A percentile compares a stretch with the other conserved stretches of the same genome.
phyloP scores from a whole-genome alignment of 2,329 filamentous ascomycete genomes.

The Onygenales sp. region DNA sequence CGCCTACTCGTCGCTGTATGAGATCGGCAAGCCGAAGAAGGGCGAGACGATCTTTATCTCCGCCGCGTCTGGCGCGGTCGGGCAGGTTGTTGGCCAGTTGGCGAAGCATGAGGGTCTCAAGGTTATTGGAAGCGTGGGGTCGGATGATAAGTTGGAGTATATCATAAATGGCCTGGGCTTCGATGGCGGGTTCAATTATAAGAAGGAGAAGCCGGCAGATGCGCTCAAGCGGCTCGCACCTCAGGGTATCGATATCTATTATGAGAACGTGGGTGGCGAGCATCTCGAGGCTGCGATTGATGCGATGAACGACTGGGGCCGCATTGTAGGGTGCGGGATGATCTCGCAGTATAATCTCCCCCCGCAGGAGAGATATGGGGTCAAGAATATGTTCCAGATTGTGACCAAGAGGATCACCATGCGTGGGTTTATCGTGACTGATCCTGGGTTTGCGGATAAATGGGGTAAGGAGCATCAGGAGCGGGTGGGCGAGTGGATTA shows the following conservation, averaged over 20 bases:
- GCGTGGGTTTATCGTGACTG: slow-evolving; percentile 65
- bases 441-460: slow-evolving; percentile 55
- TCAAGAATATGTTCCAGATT: slow-evolving; percentile 56
- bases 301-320: slow-evolving; percentile 54
- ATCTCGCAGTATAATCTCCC: slow-evolving; percentile 67
- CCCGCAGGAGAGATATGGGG: slow-evolving; percentile 49
- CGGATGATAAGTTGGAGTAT: slow-evolving; percentile 69
- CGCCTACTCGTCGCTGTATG: slow-evolving; percentile 64
- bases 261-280: slow-evolving; percentile 70
- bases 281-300: slow-evolving; percentile 60
- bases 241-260: slow-evolving; percentile 73
- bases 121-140: slow-evolving; percentile 72
- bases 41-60: slow-evolving; percentile 76
- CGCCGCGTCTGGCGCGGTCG: slow-evolving; percentile 71
- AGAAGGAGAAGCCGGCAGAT: slow-evolving; percentile 62
- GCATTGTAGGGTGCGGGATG: slow-evolving; percentile 58
- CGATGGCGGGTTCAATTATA: slow-evolving; percentile 77
- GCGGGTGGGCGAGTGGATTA: slow-evolving; percentile 66
- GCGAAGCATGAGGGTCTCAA: slow-evolving; percentile 71
- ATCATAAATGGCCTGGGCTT: slow-evolving; percentile 61
- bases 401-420: slow-evolving; percentile 59
- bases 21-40: slow-evolving; percentile 64
- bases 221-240: slow-evolving; percentile 64
- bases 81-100: slow-evolving; percentile 72
- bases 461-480: slow-evolving; percentile 64